Percentiles rank a stretch among this genome's conserved stretches.
Conservation (phyloP, 345 rosid genomes). For the Pistacia vera region DNA sequence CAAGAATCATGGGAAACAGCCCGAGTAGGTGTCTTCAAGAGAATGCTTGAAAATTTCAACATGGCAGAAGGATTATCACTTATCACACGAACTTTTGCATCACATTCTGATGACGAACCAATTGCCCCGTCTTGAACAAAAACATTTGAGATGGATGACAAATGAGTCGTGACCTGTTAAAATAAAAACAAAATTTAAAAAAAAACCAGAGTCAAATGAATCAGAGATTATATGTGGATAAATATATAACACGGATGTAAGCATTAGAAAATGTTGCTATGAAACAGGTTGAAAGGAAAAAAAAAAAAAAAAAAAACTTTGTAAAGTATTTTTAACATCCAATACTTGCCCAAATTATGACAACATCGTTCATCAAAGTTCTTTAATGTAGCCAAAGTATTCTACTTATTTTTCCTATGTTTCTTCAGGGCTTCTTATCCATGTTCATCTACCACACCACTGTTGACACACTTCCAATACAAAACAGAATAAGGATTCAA, state of each 20-base stretch:
- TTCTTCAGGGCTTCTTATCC: not conserved
- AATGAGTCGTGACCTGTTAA: slow-evolving; percentile 32
- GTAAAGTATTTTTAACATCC: not conserved
- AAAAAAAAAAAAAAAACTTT: not conserved
- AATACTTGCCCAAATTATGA: not conserved
- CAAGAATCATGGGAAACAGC: slow-evolving; percentile 47
- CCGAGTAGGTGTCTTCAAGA: slow-evolving; percentile 32
- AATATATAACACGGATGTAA: not conserved
- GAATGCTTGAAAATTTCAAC: slow-evolving; percentile 26
- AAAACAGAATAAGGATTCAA: not conserved
- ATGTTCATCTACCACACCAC: not conserved
- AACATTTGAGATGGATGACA: slow-evolving; percentile 33
- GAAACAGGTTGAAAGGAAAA: not conserved
- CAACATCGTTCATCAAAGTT: slow-evolving; percentile 1
- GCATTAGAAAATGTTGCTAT: not conserved
- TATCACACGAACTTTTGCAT: slow-evolving; percentile 44
- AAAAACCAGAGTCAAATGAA: not conserved
- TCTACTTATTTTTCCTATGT: not conserved
- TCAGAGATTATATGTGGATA: not conserved
- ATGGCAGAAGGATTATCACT: slow-evolving; percentile 40
- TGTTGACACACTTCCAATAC: not conserved
- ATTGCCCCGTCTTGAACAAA: slow-evolving; percentile 42
- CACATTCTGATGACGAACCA: slow-evolving; percentile 25
- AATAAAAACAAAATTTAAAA: not conserved
- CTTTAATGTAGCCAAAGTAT: not conserved